phyloP scores from a whole-genome alignment of 495 filamentous ascomycete genomes.

The Trichoderma gamsii region DNA sequence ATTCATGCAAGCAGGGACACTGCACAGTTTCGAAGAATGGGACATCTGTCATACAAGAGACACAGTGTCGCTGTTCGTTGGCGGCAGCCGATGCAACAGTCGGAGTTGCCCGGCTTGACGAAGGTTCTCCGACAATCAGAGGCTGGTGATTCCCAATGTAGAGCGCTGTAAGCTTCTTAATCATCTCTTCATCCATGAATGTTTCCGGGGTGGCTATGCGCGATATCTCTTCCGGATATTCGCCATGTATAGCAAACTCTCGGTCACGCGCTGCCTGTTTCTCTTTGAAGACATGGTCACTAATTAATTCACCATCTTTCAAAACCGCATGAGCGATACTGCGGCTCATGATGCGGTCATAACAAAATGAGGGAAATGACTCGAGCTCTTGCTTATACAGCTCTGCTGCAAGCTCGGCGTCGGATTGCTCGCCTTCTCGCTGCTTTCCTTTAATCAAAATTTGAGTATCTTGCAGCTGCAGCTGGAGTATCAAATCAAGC shows the following conservation, averaged over 20 bases:
- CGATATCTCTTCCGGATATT: background rate
- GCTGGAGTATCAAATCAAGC: conserved; percentile 20
- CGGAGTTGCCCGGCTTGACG: background rate
- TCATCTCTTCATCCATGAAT: background rate
- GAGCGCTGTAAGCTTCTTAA: background rate
- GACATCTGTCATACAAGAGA: background rate
- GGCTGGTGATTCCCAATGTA: background rate
- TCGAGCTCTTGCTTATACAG: conserved; percentile 29
- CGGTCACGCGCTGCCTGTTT: conserved; percentile 24
- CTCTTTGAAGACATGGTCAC: conserved; percentile 20
- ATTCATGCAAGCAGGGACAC: conserved; percentile 36
- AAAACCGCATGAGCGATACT: conserved; percentile 31
- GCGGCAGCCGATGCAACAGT: background rate
- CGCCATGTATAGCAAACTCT: background rate
- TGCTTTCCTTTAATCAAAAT: conserved; percentile 27
- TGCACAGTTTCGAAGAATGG: conserved; percentile 17
- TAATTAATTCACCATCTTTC: conserved; percentile 24
- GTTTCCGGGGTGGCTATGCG: background rate
- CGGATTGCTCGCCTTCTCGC: conserved; percentile 24
- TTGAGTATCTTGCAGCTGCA: conserved; percentile 31
- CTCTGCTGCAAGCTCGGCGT: conserved; percentile 25
- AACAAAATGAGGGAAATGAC: conserved; percentile 17
- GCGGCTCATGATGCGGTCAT: conserved; percentile 28
- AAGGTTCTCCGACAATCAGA: background rate
- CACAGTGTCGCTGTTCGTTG: background rate